A percentile compares a stretch with the other conserved stretches of the same genome.
These are phyloP conservation scores for Lenzites betulinus DNA, from an alignment of 768 basidiomycete genomes.

Conservation along the genomic window DNA sequence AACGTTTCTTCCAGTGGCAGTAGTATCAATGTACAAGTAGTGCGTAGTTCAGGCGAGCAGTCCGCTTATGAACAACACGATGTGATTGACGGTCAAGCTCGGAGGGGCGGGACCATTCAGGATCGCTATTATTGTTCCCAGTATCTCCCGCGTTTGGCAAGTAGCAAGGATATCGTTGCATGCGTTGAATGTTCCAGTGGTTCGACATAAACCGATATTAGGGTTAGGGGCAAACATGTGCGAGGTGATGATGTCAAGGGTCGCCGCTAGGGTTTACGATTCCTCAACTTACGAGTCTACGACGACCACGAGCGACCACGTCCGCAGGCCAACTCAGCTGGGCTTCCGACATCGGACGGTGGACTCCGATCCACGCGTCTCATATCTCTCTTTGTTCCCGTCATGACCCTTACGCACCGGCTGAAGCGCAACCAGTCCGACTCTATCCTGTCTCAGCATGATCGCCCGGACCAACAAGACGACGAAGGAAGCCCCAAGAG, in stretches of 20 bases:
- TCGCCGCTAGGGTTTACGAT: neutral
- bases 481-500: neutral
- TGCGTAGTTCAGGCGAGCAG: too few relatives aligned
- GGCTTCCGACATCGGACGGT: neutral
- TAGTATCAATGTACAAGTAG: too few relatives aligned
- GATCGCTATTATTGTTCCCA: too few relatives aligned
- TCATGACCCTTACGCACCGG: conserved; percentile 17
- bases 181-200: too few relatives aligned
- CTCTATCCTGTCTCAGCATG: conserved; percentile 8
- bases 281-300: neutral
- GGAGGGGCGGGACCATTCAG: too few relatives aligned
- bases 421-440: conserved; percentile 20
- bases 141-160: too few relatives aligned
- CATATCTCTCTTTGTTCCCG: neutral
- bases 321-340: neutral
- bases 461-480: neutral
- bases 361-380: neutral
- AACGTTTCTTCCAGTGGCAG: too few relatives aligned
- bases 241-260: neutral
- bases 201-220: too few relatives aligned
- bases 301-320: neutral
- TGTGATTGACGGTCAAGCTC: too few relatives aligned
- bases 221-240: neutral
- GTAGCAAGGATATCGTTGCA: too few relatives aligned
- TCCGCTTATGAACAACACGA: too few relatives aligned